Evolutionary conservation across 805 yeast species (phyloP), one percentile per base, ranked within the genome.

Genomic region (Candida succiphila): DNA sequence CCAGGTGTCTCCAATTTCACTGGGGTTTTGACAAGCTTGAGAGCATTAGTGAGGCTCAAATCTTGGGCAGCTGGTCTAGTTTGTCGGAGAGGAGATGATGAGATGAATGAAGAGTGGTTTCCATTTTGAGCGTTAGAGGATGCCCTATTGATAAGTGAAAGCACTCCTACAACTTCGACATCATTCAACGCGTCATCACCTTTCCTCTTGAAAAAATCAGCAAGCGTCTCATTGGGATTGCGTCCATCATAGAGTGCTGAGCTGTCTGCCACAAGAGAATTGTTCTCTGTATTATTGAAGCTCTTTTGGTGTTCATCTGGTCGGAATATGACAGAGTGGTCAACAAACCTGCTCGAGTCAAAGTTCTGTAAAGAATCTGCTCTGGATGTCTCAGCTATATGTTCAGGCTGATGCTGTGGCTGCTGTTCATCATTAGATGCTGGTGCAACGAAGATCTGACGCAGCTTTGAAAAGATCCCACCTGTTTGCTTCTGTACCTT

Each of bases 151-250:
- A 71, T 61, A 14, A 83, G 54, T 5, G 87, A 71, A 39, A 78
- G 51, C 1, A 84, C 89, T n/a, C 94, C 94, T 54, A 80, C 89
- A 46, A 77, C 69, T 51, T 85, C 95, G 28, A 83, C 63, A 17
- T 78, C 85, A 12, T 77, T 64, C 39, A 85, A 61, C 4, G 89
- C 86, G n/a, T 57, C 58, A 36, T 75, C 71, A n/a, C 94, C 94
- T 51, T 82, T 84, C 29, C 59, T 61, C n/a, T 65, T 64, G 53
- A 84, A 84, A 49, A 85, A 84, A 20, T 67, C 72, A 10, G 86
- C 78, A 31, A 84, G 56, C 22, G 71, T 67, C 21, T 70, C 74
- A 56, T 78, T 80, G 5, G 79, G 76, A 13, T 66, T 58, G n/a
- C n/a, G n/a, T 21, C 51, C 52, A 3, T 40, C 37, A 8, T 35